Conservation (phyloP, 2,329 filamentous ascomycete species). For the Ascochyta clinopodiicola region DNA sequence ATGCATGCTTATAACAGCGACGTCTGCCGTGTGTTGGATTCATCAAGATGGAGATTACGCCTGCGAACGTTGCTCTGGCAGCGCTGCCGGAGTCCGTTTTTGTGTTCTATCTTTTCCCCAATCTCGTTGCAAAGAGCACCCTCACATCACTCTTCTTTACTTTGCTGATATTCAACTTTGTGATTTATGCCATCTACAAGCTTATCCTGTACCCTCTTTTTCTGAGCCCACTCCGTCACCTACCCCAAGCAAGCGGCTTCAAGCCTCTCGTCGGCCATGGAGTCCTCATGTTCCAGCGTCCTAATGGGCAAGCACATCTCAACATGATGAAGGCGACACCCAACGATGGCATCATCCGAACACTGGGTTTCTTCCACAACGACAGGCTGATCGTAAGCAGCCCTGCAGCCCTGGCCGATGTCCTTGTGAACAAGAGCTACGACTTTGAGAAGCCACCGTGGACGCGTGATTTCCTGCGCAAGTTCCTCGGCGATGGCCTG, state of each 20-base stretch:
- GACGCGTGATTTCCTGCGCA: conserved; percentile 53
- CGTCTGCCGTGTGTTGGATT: background rate
- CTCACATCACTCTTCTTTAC: conserved; percentile 26
- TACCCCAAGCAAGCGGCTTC: conserved; percentile 42
- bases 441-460: conserved; percentile 61
- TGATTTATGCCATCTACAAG: conserved; percentile 24
- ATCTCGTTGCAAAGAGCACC: conserved; percentile 18
- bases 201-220: conserved; percentile 48
- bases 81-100: conserved; percentile 29
- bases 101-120: conserved; percentile 30
- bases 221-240: conserved; percentile 48
- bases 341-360: conserved; percentile 51
- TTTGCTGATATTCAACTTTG: conserved; percentile 26
- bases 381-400: conserved; percentile 49
- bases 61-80: conserved; percentile 21
- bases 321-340: conserved; percentile 48
- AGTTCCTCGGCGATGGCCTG: conserved; percentile 59
- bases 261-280: conserved; percentile 49
- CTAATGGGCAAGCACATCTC: conserved; percentile 42
- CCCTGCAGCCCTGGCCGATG: conserved; percentile 55
- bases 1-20: background rate
- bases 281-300: conserved; percentile 41
- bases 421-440: conserved; percentile 61
- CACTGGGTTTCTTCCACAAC: conserved; percentile 48
- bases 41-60: conserved; percentile 25